Conservation (phyloP, 805 yeast species). For the Saturnispora halmiae region DNA sequence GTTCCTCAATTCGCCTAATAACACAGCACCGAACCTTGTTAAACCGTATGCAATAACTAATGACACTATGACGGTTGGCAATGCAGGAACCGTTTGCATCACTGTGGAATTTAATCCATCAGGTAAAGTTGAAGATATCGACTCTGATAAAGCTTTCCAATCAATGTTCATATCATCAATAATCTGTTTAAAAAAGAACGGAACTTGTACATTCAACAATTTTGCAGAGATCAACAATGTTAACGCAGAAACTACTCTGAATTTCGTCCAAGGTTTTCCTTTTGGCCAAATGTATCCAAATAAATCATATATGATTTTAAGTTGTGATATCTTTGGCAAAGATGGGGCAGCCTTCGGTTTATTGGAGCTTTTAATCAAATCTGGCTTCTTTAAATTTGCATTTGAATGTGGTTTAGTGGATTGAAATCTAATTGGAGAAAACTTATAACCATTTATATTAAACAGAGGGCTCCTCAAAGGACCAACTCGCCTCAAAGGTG, state of each 20-base stretch:
- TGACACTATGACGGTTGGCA: constrained; percentile 56
- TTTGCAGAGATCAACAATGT: constrained; percentile 70
- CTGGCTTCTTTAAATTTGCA: constrained; percentile 11
- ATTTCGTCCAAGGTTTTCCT: constrained; percentile 52
- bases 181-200: constrained; percentile 82
- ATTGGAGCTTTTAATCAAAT: constrained; percentile 13
- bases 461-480: too few species aligned
- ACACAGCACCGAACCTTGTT: constrained; percentile 87
- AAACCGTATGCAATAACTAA: constrained; percentile 82
- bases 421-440: background rate
- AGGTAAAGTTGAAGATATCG: constrained; percentile 21
- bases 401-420: background rate
- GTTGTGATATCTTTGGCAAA: constrained; percentile 31
- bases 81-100: constrained; percentile 16
- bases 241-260: constrained; percentile 70
- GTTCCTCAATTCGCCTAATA: constrained; percentile 89
- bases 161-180: constrained; percentile 91
- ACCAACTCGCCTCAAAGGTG: too few species aligned
- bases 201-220: constrained; percentile 87
- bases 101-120: constrained; percentile 9
- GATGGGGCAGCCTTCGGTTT: constrained; percentile 13
- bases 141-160: constrained; percentile 56
- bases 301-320: constrained; percentile 53
- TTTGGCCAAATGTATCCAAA: constrained; percentile 76
- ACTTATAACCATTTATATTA: too few species aligned